Base-by-base conservation (phyloP, 2,329 filamentous ascomycete species). In the Curvularia verruculosa region DNA sequence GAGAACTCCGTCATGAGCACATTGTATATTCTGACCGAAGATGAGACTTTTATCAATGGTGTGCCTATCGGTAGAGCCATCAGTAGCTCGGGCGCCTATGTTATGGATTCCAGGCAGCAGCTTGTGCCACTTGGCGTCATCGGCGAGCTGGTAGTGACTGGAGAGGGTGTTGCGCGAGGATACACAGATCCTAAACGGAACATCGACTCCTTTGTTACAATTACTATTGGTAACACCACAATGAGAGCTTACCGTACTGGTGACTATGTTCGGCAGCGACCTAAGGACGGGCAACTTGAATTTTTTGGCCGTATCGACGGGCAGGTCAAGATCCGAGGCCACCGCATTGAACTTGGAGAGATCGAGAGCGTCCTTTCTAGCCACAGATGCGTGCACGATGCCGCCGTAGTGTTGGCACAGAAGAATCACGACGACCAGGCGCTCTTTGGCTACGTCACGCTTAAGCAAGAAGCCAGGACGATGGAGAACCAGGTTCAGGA, bases 1-100 rank as follows among this genome's bases (percentile, higher is more conserved):
- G 66, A 69, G 40, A 58, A 52, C 36, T 43, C 60, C 10, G 59
- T 19, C 18, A 58, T 43, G 13, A 41, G 36, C 37, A 77, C 80
- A 3, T 84, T 85, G 0, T 88, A 85, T 63, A 15, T 41, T 3
- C 3, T 54, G 1, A 9, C 34, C 5, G 24, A 18, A 0, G 13
- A 54, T 1, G 51, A 43, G 26, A 34, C 39, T 3, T 54, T 50
- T 39, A 28, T 49, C 12, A 54, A 68, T 54, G 46, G 65, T 47
- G 57, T 64, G 56, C 58, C 61, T 12, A 76, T 87, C 5, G 74
- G 78, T 1, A 80, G 78, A 34, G 36, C 72, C 5, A 31, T 54
- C 3, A 54, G 51, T 8, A 48, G 18, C 37, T 54, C 51, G 3
- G 51, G 44, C 1, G 51, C 51, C n/a, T 48, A 54, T 5, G 51